phyloP scores from a whole-genome alignment of 768 basidiomycete genomes.

The Phylloporus scabripes region DNA sequence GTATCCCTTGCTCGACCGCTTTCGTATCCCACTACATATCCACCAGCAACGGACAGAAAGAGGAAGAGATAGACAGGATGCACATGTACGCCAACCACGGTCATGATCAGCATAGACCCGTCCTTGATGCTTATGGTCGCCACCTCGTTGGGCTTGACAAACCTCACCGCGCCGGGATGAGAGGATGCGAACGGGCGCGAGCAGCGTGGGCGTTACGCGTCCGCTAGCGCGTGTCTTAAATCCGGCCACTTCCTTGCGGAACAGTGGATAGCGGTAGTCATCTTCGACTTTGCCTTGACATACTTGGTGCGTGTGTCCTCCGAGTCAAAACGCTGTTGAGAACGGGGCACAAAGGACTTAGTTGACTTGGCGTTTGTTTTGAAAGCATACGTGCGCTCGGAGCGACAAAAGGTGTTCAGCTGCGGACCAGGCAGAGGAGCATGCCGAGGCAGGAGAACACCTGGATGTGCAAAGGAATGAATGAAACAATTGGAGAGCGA shows the following conservation, averaged over 20 bases:
- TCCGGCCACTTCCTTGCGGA: conserved; percentile 68
- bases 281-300: conserved; percentile 54
- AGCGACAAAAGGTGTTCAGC: too few relatives aligned
- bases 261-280: conserved; percentile 65
- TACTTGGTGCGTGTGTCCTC: conserved; percentile 55
- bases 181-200: conserved; percentile 59
- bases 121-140: conserved; percentile 80
- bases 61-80: conserved; percentile 25
- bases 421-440: neutral
- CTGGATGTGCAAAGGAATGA: neutral
- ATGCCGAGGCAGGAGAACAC: neutral
- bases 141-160: conserved; percentile 57
- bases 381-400: conserved; percentile 29
- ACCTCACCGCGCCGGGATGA: conserved; percentile 34
- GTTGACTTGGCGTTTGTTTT: conserved; percentile 43
- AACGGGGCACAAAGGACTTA: conserved; percentile 58
- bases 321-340: conserved; percentile 54
- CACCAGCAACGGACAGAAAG: conserved; percentile 5
- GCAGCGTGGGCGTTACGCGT: conserved; percentile 66
- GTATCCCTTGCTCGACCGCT: conserved; percentile 67
- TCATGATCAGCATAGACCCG: conserved; percentile 66
- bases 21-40: conserved; percentile 60
- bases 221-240: conserved; percentile 70
- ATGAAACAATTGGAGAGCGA: neutral
- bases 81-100: conserved; percentile 75